Percentiles rank a stretch among this genome's conserved stretches.
These are phyloP conservation scores for Claviceps sp. DNA, from an alignment of 2,329 filamentous ascomycete genomes.

Conservation along the genomic window DNA sequence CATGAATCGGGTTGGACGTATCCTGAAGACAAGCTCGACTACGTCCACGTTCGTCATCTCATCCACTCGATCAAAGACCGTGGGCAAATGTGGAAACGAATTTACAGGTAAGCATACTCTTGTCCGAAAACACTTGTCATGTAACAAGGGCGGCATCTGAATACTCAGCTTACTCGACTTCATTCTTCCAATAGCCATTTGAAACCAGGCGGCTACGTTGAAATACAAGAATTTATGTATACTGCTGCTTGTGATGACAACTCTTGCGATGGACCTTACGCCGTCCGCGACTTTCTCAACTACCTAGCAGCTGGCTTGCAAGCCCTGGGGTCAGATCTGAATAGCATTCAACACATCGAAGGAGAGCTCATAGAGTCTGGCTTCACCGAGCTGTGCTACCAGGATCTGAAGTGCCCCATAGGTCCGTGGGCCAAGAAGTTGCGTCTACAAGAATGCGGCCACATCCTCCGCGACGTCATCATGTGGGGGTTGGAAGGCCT, in stretches of 20 bases:
- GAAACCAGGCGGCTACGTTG: constrained; percentile 37
- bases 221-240: constrained; percentile 34
- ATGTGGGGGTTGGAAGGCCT: constrained; percentile 27
- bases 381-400: constrained; percentile 26
- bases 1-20: constrained; percentile 36
- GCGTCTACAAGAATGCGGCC: constrained; percentile 30
- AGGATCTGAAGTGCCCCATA: constrained; percentile 32
- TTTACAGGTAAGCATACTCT: constrained; percentile 23
- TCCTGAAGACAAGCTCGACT: constrained; percentile 31
- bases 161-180: not conserved
- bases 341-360: constrained; percentile 24
- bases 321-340: constrained; percentile 27
- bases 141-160: not conserved
- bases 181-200: constrained; percentile 24
- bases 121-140: not conserved
- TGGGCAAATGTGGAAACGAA: constrained; percentile 25
- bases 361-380: constrained; percentile 25
- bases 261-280: constrained; percentile 29
- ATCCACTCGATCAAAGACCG: constrained; percentile 31
- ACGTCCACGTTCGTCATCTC: constrained; percentile 34
- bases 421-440: constrained; percentile 33
- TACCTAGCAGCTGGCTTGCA: constrained; percentile 28
- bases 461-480: constrained; percentile 29
- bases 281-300: constrained; percentile 31
- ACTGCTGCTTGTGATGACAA: constrained; percentile 29